A percentile compares a stretch with the other conserved stretches of the same genome.
These are phyloP conservation scores for Alternaria ethzedia DNA, from an alignment of 2,329 filamentous ascomycete genomes.

Conservation along the genomic window DNA sequence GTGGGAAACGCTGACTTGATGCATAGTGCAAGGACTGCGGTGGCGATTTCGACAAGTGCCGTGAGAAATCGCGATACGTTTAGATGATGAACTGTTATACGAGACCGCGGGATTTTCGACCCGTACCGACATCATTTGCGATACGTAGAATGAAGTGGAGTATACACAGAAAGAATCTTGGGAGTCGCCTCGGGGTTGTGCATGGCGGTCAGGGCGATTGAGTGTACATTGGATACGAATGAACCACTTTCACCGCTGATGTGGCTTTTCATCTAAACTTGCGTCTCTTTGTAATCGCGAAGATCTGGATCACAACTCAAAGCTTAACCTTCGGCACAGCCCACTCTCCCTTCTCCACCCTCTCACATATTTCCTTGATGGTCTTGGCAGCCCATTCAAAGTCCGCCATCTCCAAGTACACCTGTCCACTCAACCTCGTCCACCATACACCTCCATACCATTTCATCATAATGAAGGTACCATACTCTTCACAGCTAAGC, in stretches of 20 bases:
- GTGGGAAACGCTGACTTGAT: not conserved
- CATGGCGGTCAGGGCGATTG: not conserved
- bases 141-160: not conserved
- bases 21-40: constrained; percentile 8
- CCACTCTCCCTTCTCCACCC: constrained; percentile 57
- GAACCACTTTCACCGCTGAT: not conserved
- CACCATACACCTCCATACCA: constrained; percentile 69
- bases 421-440: constrained; percentile 77
- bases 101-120: not conserved
- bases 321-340: constrained; percentile 11
- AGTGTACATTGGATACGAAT: not conserved
- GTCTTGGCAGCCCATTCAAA: constrained; percentile 72
- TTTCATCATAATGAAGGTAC: constrained; percentile 74
- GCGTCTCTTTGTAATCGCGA: not conserved
- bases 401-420: constrained; percentile 81
- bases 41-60: constrained; percentile 1
- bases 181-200: not conserved
- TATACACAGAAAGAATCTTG: not conserved
- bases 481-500: constrained; percentile 61
- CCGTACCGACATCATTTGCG: not conserved
- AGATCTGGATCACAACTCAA: not conserved
- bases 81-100: not conserved
- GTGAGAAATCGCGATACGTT: not conserved
- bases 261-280: not conserved
- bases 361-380: constrained; percentile 64